Percentiles rank a stretch among this genome's conserved stretches.
Conservation (phyloP, 2,329 filamentous ascomycete genomes). For the Bipolaris victoriae region DNA sequence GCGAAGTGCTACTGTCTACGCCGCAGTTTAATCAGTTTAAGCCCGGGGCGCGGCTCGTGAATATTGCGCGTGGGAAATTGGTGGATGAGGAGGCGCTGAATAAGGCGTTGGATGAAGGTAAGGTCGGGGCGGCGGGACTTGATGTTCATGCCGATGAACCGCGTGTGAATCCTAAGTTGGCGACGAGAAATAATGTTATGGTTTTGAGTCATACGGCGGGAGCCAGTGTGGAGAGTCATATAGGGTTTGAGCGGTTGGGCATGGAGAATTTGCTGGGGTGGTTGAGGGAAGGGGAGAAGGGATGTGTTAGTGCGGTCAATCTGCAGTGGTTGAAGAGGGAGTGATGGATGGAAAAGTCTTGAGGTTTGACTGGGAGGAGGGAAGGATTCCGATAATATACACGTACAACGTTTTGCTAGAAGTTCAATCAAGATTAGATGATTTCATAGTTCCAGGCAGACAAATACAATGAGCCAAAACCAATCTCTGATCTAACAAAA, state of each 20-base stretch:
- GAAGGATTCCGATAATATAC: too few relatives aligned
- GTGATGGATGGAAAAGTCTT: background rate
- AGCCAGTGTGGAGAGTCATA: slow-evolving; percentile 68
- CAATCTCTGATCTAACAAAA: too few relatives aligned
- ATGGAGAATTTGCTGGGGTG: slow-evolving; percentile 71
- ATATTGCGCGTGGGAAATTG: slow-evolving; percentile 68
- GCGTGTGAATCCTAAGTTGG: slow-evolving; percentile 57
- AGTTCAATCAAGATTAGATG: too few relatives aligned
- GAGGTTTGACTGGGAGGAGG: too few relatives aligned
- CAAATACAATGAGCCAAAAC: too few relatives aligned
- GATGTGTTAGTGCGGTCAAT: slow-evolving; percentile 68
- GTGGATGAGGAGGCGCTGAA: slow-evolving; percentile 70
- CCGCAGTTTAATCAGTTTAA: slow-evolving; percentile 60
- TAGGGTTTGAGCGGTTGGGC: slow-evolving; percentile 69
- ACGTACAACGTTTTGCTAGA: too few relatives aligned
- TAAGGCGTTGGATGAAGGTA: slow-evolving; percentile 61
- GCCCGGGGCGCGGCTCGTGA: slow-evolving; percentile 65
- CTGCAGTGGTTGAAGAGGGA: slow-evolving; percentile 56
- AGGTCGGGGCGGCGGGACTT: slow-evolving; percentile 61
- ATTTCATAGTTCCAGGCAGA: too few relatives aligned
- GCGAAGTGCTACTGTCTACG: slow-evolving; percentile 57
- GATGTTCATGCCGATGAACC: slow-evolving; percentile 71
- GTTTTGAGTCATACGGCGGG: slow-evolving; percentile 72
- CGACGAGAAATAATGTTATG: slow-evolving; percentile 57
- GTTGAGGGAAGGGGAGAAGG: slow-evolving; percentile 55